Base-by-base conservation (phyloP, 352 stramenopile genomes). In the Phytopythium chamaehyphon region DNA sequence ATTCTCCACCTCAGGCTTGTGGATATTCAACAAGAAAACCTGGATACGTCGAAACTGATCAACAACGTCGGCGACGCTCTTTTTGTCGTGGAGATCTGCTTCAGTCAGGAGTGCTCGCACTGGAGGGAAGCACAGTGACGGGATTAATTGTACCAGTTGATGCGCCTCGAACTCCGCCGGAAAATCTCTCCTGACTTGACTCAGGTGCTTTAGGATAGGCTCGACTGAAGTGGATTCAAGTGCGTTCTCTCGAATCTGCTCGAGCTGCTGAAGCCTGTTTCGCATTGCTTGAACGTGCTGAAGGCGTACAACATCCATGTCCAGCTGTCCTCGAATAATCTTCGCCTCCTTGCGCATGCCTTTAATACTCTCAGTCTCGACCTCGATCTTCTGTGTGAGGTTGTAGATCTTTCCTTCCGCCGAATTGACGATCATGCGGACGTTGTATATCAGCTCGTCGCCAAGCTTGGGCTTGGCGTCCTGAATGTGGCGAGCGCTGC, bases 401-500 rank as follows among this genome's bases (percentile, higher is more conserved):
- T 88, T 78, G 40, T 75, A 83, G 52, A 96, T 89, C 31, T 83
- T 66, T 8, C 77, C 74, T 62, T 96, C 78, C 3, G 86, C 67
- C 2, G 92, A 53, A 55, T 92, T 92, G 37, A 97, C 86, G 15
- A 96, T 71, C 67, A 91, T 90, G 26, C 79, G 70, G 14, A 96
- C 80, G 51, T 97, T 97, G 62, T 96, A 93, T 59, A 97, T 88
- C 19, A 97, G 68, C 65, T 97, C 89, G 44, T 96, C 83, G 2
- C 89, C 89, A 6, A 97, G 59, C 57, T 93, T 93, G 0, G 86
- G 85, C 48, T 62, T 74, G 2, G 63, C 64, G 2, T 61, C 63
- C 46, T 87, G 64, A 1, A 84, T 23, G 15, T 66, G 61, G 22
- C 71, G 71, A 15, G 59, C 24, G 40, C 75, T 64, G 3, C 77